phyloP scores from a whole-genome alignment of 1,284 basidiomycete genomes.

The Cystobasidium pallidum region DNA sequence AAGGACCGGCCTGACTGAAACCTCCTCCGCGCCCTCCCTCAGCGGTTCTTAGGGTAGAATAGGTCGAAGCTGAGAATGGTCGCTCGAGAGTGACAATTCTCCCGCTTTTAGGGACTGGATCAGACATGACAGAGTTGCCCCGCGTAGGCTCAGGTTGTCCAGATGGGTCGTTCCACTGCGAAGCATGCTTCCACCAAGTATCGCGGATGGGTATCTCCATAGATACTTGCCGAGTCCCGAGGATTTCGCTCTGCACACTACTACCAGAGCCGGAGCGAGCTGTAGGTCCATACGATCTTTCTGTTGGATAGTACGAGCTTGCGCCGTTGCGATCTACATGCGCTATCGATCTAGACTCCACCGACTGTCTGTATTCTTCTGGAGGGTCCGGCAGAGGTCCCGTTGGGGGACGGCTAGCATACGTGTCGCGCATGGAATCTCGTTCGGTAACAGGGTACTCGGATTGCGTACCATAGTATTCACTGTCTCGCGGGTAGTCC shows the following conservation, averaged over 20 bases:
- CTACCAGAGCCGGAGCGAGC: constrained; percentile 35
- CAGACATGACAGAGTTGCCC: constrained; percentile 2
- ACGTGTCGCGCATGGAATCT: constrained; percentile 16
- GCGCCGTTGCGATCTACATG: not conserved
- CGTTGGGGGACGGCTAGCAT: constrained; percentile 24
- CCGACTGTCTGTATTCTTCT: not conserved
- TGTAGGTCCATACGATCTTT: constrained; percentile 19
- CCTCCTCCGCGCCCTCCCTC: not conserved
- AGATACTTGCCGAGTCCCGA: constrained; percentile 16
- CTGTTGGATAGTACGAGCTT: constrained; percentile 12
- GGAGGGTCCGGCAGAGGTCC: constrained; percentile 26
- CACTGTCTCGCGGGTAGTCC: constrained; percentile 10
- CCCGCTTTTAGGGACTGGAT: constrained; percentile 11
- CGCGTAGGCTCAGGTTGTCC: not conserved
- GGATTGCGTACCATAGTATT: constrained; percentile 9
- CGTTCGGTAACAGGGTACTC: constrained; percentile 29
- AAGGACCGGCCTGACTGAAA: constrained; percentile 1
- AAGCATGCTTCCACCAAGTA: constrained; percentile 41
- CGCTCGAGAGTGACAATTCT: constrained; percentile 17
- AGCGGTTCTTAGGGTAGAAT: constrained; percentile 13
- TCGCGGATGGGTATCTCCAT: constrained; percentile 21
- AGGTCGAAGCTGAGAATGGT: constrained; percentile 36
- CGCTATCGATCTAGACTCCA: not conserved
- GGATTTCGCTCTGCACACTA: constrained; percentile 38
- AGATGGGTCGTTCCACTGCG: constrained; percentile 30